Conservation (phyloP, 768 basidiomycete species). For the Tricholoma terreum region DNA sequence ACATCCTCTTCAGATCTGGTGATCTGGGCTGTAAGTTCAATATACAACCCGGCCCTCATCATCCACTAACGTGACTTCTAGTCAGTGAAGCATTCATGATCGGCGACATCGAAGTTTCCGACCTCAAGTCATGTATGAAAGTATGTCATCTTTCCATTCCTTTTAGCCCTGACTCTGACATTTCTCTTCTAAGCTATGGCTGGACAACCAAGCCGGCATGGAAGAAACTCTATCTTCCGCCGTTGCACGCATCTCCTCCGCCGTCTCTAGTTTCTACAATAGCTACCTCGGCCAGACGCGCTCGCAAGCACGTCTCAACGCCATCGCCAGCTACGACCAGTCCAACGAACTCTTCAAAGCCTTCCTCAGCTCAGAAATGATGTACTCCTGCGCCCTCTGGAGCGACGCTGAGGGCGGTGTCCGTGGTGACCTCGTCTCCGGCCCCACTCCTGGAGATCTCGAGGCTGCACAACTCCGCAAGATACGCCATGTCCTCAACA, state of each 20-base stretch:
- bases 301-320: conserved; percentile 73
- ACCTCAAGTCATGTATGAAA: conserved; percentile 60
- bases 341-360: conserved; percentile 89
- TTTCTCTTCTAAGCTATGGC: conserved; percentile 49
- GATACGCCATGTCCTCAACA: conserved; percentile 74
- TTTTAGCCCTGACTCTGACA: conserved; percentile 5
- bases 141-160: conserved; percentile 36
- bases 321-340: conserved; percentile 87
- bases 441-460: conserved; percentile 62
- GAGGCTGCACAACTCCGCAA: conserved; percentile 84
- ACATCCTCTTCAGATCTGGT: conserved; percentile 41
- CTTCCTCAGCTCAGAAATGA: conserved; percentile 87
- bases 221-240: conserved; percentile 54
- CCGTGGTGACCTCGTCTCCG: conserved; percentile 59
- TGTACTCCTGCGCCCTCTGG: conserved; percentile 91
- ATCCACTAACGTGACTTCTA: conserved; percentile 25
- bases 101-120: conserved; percentile 61
- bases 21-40: conserved; percentile 61
- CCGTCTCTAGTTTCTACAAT: conserved; percentile 62
- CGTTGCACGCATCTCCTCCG: conserved; percentile 53
- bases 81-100: conserved; percentile 78
- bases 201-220: conserved; percentile 63
- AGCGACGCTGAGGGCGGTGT: conserved; percentile 77
- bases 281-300: conserved; percentile 72
- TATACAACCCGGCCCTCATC: neutral